phyloP scores from a whole-genome alignment of 768 basidiomycete species.

The Pleurotus salmoneostramineus region DNA sequence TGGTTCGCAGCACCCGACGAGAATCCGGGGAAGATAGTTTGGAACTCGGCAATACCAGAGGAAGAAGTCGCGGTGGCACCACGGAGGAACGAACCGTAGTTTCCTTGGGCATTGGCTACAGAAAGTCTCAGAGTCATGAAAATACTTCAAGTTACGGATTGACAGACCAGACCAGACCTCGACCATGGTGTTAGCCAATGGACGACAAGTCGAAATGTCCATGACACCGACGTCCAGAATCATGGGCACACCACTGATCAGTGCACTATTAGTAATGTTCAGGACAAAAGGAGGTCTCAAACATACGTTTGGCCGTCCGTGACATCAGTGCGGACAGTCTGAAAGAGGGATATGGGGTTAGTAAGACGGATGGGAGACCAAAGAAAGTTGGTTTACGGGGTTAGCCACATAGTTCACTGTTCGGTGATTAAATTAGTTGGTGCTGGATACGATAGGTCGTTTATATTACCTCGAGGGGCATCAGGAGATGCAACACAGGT shows the following conservation, averaged over 20 bases:
- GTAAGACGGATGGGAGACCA: background rate
- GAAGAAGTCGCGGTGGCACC: slow-evolving; percentile 27
- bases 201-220: slow-evolving; percentile 35
- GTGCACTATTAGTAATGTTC: background rate
- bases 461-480: slow-evolving; percentile 11
- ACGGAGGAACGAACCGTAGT: slow-evolving; percentile 31
- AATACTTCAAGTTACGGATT: background rate
- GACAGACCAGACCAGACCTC: slow-evolving; percentile 29
- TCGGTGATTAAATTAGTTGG: background rate
- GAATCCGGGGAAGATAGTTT: slow-evolving; percentile 32
- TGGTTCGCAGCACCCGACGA: slow-evolving; percentile 31
- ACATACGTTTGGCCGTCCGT: slow-evolving; percentile 24
- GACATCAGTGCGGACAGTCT: slow-evolving; percentile 22
- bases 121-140: background rate
- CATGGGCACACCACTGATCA: slow-evolving; percentile 27
- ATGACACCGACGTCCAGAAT: slow-evolving; percentile 34
- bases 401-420: slow-evolving; percentile 15
- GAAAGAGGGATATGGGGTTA: background rate
- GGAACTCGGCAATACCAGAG: slow-evolving; percentile 35
- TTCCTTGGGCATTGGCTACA: slow-evolving; percentile 30
- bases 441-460: background rate
- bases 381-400: slow-evolving; percentile 9
- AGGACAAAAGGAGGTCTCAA: background rate
- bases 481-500: slow-evolving; percentile 21
- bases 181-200: slow-evolving; percentile 32